Percentiles rank a stretch among this genome's conserved stretches.
These are phyloP conservation scores for Colletotrichum lupini DNA, from an alignment of 2,329 filamentous ascomycete species.

Conservation along the genomic window DNA sequence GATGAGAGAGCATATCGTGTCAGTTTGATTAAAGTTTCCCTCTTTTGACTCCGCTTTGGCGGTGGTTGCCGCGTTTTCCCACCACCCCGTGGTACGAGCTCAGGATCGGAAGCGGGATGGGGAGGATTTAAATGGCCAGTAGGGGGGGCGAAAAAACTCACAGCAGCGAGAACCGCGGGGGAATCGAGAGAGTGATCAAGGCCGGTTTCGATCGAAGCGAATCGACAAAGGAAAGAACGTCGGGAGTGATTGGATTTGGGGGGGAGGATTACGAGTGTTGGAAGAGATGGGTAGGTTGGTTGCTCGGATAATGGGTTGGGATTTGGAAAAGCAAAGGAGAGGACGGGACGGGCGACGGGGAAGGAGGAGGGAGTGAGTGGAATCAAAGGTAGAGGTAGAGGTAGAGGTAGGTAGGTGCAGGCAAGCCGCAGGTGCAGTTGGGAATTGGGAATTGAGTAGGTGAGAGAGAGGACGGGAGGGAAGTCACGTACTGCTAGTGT, in stretches of 20 bases:
- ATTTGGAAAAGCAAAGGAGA: constrained; percentile 37
- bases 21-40: constrained; percentile 37
- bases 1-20: constrained; percentile 35
- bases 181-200: constrained; percentile 26
- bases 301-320: constrained; percentile 35
- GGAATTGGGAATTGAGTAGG: not conserved
- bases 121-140: constrained; percentile 27
- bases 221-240: constrained; percentile 39
- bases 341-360: constrained; percentile 32
- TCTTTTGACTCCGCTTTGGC: constrained; percentile 36
- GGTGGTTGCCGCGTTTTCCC: constrained; percentile 32
- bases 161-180: constrained; percentile 23
- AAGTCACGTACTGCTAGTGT: not conserved
- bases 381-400: not conserved
- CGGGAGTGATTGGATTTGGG: constrained; percentile 31
- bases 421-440: constrained; percentile 12
- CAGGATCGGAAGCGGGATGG: constrained; percentile 21
- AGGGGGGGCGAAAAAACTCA: constrained; percentile 30
- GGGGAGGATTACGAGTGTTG: constrained; percentile 30
- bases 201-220: constrained; percentile 37
- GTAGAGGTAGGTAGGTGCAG: not conserved
- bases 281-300: constrained; percentile 28
- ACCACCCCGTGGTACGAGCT: constrained; percentile 33
- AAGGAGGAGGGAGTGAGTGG: constrained; percentile 10
- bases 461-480: not conserved